Conservation (phyloP, 768 basidiomycete genomes). For the Leccinum boreale region DNA sequence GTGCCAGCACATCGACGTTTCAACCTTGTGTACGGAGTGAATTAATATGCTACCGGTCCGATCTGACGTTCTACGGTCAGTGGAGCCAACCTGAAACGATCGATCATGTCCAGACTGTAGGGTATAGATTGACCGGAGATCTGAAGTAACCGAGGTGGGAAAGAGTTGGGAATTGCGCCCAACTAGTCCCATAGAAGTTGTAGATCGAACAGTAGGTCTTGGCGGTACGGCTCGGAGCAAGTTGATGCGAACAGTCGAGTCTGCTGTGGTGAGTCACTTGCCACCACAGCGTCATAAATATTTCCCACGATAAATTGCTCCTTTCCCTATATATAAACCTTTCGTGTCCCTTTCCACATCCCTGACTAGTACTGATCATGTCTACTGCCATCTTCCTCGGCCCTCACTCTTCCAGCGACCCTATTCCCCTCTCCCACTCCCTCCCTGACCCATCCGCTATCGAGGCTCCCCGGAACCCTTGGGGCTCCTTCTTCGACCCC, state of each 20-base stretch:
- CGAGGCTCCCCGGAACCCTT: slow-evolving; percentile 9
- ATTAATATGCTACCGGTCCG: not conserved
- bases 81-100: slow-evolving; percentile 1
- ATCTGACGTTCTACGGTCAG: not conserved
- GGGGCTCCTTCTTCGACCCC: slow-evolving; percentile 4
- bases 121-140: not conserved
- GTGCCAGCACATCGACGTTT: not conserved
- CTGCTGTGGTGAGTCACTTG: too few species aligned
- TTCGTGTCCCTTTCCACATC: not conserved
- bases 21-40: not conserved
- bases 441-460: slow-evolving; percentile 5
- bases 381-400: slow-evolving; percentile 3
- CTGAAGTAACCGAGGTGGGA: not conserved
- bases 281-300: not conserved
- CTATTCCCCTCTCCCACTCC: slow-evolving; percentile 5
- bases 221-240: too few species aligned
- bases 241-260: too few species aligned
- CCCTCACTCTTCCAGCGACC: not conserved
- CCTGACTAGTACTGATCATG: not conserved
- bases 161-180: too few species aligned
- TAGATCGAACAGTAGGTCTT: too few species aligned
- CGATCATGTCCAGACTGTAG: not conserved
- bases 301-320: slow-evolving; percentile 22
- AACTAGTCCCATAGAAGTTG: too few species aligned
- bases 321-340: slow-evolving; percentile 14